Conservation (phyloP, 352 stramenopile species). For the Pythium vanterpoolii region DNA sequence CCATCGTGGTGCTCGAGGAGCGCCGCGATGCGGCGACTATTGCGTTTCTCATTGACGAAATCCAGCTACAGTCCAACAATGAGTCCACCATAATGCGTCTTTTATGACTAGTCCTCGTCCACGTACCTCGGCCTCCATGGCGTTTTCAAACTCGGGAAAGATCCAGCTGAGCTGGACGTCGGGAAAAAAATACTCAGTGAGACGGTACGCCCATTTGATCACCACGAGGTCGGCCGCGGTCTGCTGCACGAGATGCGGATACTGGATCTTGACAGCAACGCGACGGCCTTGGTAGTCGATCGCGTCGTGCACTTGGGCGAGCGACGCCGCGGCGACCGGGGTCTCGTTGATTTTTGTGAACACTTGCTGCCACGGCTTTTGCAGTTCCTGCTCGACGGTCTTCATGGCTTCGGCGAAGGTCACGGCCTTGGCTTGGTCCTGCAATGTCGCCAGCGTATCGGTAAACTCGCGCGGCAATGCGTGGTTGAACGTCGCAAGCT, state of each 20-base stretch:
- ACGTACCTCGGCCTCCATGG: slow-evolving; percentile 64
- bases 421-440: slow-evolving; percentile 89
- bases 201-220: slow-evolving; percentile 52
- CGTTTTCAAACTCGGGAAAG: slow-evolving; percentile 92
- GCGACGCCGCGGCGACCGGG: slow-evolving; percentile 94
- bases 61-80: slow-evolving; percentile 45
- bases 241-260: slow-evolving; percentile 79
- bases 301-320: slow-evolving; percentile 96
- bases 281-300: slow-evolving; percentile 84
- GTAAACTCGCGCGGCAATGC: slow-evolving; percentile 94
- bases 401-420: slow-evolving; percentile 41
- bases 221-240: slow-evolving; percentile 73
- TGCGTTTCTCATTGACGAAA: slow-evolving; percentile 83
- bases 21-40: slow-evolving; percentile 60
- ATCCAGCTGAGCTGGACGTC: slow-evolving; percentile 94
- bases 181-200: slow-evolving; percentile 85
- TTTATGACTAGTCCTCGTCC: no score
- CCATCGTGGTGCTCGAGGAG: slow-evolving; percentile 50
- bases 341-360: slow-evolving; percentile 89
- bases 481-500: slow-evolving; percentile 96
- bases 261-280: slow-evolving; percentile 97
- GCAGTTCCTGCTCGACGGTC: slow-evolving; percentile 61
- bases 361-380: slow-evolving; percentile 72
- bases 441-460: slow-evolving; percentile 84
- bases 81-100: no score